A percentile compares a stretch with the other conserved stretches of the same genome.
Evolutionary conservation across 495 filamentous ascomycete genomes (phyloP).

Genomic region (Parmelia sp.): DNA sequence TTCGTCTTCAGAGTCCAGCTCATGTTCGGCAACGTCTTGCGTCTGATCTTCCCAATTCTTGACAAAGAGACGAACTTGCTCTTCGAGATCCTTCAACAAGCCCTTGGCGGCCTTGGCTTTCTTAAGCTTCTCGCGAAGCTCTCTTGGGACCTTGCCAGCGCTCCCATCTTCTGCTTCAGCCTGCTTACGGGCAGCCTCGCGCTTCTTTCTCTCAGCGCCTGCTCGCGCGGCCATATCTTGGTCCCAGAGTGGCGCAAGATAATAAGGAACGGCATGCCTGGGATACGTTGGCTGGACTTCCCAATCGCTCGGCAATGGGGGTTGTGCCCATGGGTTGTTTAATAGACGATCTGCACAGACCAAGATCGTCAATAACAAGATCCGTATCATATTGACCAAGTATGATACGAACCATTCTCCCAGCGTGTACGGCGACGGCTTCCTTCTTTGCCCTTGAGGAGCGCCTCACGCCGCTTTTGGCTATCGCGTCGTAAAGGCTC

Average conservation of each 20-base stretch:
- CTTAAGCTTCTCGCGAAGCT: slow-evolving; percentile 58
- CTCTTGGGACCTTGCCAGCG: slow-evolving; percentile 42
- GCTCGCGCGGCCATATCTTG: slow-evolving; percentile 49
- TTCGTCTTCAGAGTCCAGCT: slow-evolving; percentile 59
- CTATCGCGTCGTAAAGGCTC: slow-evolving; percentile 53
- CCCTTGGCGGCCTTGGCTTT: slow-evolving; percentile 60
- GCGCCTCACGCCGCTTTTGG: slow-evolving; percentile 62
- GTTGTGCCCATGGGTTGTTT: slow-evolving; percentile 76
- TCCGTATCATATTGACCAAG: slow-evolving; percentile 6
- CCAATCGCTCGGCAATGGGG: slow-evolving; percentile 78
- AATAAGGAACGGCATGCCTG: slow-evolving; percentile 74
- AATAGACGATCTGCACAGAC: slow-evolving; percentile 65
- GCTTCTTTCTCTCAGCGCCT: slow-evolving; percentile 35
- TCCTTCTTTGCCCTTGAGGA: slow-evolving; percentile 91
- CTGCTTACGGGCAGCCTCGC: slow-evolving; percentile 32
- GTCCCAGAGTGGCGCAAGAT: slow-evolving; percentile 84
- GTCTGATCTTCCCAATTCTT: slow-evolving; percentile 50
- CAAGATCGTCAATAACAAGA: slow-evolving; percentile 19
- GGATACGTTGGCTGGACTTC: slow-evolving; percentile 69
- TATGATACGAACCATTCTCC: slow-evolving; percentile 75
- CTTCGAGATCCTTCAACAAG: slow-evolving; percentile 59
- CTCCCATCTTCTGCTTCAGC: slow-evolving; percentile 36
- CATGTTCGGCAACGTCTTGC: slow-evolving; percentile 25
- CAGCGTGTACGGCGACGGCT: slow-evolving; percentile 78
- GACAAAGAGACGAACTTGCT: slow-evolving; percentile 57